Evolutionary conservation across 495 filamentous ascomycete species (phyloP), one percentile per base, ranked within the genome.

Genomic region (Aspergillus incahuasiensis): DNA sequence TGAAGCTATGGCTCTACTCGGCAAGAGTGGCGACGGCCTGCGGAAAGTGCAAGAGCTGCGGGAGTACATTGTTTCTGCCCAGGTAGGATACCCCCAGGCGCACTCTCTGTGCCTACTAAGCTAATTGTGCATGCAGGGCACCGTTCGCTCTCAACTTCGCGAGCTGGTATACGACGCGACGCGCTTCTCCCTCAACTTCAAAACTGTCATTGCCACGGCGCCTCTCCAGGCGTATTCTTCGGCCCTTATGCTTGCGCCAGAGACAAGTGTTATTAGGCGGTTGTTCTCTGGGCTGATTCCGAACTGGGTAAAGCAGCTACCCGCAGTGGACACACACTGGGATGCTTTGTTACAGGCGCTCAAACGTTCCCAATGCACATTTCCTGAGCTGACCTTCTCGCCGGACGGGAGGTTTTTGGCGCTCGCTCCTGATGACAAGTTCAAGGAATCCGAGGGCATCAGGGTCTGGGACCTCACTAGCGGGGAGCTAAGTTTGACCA

Each of bases 1-100:
- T 22, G 73, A 80, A 61, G 70, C 60, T n/a, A n/a, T n/a, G n/a
- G n/a, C n/a, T n/a, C n/a, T n/a, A 19, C 59, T 79, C 46, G n/a
- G n/a, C n/a, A n/a, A n/a, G n/a, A n/a, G n/a, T n/a, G n/a, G n/a
- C n/a, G n/a, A n/a, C n/a, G n/a, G n/a, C n/a, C n/a, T n/a, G n/a
- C n/a, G n/a, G n/a, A n/a, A n/a, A n/a, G n/a, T n/a, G n/a, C n/a
- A n/a, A n/a, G n/a, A n/a, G n/a, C n/a, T n/a, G n/a, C n/a, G n/a
- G n/a, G n/a, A n/a, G n/a, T n/a, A n/a, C n/a, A n/a, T n/a, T n/a
- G n/a, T n/a, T n/a, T n/a, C n/a, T n/a, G n/a, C n/a, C n/a, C n/a
- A n/a, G n/a, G n/a, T n/a, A n/a, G n/a, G n/a, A n/a, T n/a, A n/a
- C n/a, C n/a, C n/a, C n/a, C n/a, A n/a, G n/a, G 6, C 38, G 28